Conservation (phyloP, 352 stramenopile species). For the Thraustotheca clavata region DNA sequence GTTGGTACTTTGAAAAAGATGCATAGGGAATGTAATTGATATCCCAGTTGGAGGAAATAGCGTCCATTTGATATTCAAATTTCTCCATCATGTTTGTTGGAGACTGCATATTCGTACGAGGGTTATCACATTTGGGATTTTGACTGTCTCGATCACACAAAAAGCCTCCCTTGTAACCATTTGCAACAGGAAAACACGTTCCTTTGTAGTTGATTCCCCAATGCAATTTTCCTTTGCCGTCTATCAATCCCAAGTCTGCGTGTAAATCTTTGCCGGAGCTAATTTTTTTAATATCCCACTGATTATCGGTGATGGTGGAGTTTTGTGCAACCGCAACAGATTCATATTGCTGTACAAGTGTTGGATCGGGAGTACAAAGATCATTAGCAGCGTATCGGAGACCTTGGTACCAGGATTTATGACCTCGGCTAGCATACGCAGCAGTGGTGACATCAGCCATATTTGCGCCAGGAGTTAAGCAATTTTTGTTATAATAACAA, state of each 20-base stretch:
- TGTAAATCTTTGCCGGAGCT: constrained; percentile 30
- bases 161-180: constrained; percentile 39
- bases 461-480: constrained; percentile 37
- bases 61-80: constrained; percentile 55
- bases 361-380: constrained; percentile 22
- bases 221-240: constrained; percentile 29
- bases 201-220: constrained; percentile 50
- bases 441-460: constrained; percentile 27
- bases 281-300: constrained; percentile 7
- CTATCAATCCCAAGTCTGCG: constrained; percentile 31
- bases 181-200: constrained; percentile 42
- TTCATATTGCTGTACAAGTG: constrained; percentile 30
- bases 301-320: neutral
- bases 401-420: constrained; percentile 38
- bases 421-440: constrained; percentile 26
- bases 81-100: constrained; percentile 34
- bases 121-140: constrained; percentile 30
- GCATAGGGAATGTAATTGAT: constrained; percentile 47
- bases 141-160: constrained; percentile 39
- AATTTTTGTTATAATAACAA: constrained; percentile 36
- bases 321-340: constrained; percentile 10
- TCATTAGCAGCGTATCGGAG: constrained; percentile 34
- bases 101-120: constrained; percentile 21
- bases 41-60: constrained; percentile 53
- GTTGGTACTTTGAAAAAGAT: constrained; percentile 40